Base-by-base conservation (phyloP, 2,329 filamentous ascomycete species). In the Fusarium tjaetaba region DNA sequence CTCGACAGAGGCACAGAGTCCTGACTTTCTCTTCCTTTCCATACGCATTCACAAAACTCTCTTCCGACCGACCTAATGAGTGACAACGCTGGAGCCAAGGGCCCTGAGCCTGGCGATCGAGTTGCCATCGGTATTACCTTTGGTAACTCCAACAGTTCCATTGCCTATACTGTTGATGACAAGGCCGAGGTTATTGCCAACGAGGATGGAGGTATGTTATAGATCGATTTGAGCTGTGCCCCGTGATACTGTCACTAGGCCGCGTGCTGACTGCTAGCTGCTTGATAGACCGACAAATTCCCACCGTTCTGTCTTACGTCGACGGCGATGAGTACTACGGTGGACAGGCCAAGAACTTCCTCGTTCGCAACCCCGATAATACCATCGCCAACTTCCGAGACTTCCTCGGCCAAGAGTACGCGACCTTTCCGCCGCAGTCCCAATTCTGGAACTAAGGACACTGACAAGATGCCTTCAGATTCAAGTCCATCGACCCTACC, bases 121-220 rank as follows among this genome's bases (percentile, higher is more conserved):
- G 87, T 88, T 79, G 94, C 93, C 82, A 98, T 99, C 85, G 96
- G 96, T 83, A 95, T 99, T 82, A 93, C 95, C 77, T 98, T 98
- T 88, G 96, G 96, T 85, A 99, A 98, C 88, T 95, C 95, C 71
- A 97, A 97, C 91, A 97, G 94, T 86, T 98, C 95, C 70, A 98
- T 99, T 85, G 96, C 96, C 79, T 95, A 92, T 82, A 97, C 95
- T 52, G 90, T 92, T 71, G 96, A 98, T 80, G 96, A 97, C 84
- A 97, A 97, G 88, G 92, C 95, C 74, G 94, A 98, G 83, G 96
- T 99, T 74, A 98, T 99, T 85, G 96, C 96, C 81, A 98, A 99
- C 86, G 96, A 98, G 87, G 96, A 98, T 81, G 96, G 96, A 88
- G 94, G 94, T 95, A 82, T 80, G 90, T 85, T 24, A 48, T 6